Evolutionary conservation across 108 stramenopile species (phyloP).

Genomic region (Cafeteria roenbergensis): DNA sequence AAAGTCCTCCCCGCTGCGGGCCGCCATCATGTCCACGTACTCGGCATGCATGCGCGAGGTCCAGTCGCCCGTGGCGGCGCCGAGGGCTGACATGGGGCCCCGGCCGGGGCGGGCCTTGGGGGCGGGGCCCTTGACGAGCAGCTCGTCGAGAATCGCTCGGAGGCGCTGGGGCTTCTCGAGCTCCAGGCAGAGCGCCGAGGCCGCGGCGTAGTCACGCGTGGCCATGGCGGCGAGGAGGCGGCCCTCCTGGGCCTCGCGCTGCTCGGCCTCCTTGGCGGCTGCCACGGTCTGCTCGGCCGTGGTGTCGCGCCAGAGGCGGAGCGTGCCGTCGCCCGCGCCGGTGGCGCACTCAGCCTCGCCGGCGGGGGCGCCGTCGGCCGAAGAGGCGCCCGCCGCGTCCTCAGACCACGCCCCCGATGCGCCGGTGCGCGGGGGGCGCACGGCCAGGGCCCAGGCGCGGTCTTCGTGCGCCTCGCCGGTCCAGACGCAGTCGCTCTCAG

Average conservation of each 20-base stretch:
- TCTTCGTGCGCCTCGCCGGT: conserved; percentile 77
- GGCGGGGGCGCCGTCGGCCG: neutral
- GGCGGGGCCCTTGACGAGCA: neutral
- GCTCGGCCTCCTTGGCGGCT: conserved; percentile 48
- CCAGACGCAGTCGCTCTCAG: conserved; percentile 76
- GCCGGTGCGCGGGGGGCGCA: conserved; percentile 16
- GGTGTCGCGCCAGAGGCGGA: conserved; percentile 78
- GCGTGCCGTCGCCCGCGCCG: conserved; percentile 74
- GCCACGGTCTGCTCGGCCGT: conserved; percentile 62
- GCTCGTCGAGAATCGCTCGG: neutral
- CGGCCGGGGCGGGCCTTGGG: neutral
- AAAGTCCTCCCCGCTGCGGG: too few relatives aligned
- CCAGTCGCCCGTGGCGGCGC: neutral
- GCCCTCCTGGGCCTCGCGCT: conserved; percentile 64
- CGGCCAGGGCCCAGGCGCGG: conserved; percentile 82
- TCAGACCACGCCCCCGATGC: neutral
- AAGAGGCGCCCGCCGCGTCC: neutral
- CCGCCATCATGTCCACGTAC: neutral
- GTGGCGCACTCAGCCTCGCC: conserved; percentile 39
- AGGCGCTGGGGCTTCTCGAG: conserved; percentile 62
- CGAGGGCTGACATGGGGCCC: neutral
- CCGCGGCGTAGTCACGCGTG: conserved; percentile 65
- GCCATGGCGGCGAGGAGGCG: conserved; percentile 66
- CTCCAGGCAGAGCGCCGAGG: conserved; percentile 61
- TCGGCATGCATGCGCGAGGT: neutral